Evolutionary conservation across 1,284 basidiomycete species (phyloP), one percentile per base, ranked within the genome.

Genomic region (Pulveroboletus sp.): DNA sequence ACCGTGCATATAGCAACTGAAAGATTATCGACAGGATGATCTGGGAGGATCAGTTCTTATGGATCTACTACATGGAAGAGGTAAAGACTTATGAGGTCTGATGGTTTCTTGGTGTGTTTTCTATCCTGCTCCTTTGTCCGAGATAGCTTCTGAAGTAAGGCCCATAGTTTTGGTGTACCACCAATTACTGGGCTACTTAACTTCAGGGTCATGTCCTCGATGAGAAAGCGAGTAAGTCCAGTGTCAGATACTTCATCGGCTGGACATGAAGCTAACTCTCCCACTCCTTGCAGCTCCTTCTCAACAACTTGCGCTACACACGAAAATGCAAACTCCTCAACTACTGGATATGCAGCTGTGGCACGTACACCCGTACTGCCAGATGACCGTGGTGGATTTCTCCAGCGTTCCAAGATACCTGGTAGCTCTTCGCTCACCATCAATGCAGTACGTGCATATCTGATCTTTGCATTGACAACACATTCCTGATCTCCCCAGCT

Each of bases 401-500:
- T 35, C 33, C 33, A 35, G 12, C 13, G 8, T 37, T 48, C 15
- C 24, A 52, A 37, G 35, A 52, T 52, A 4, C 10, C 19, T 2
- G 26, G 36, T 3, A 52, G 36, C 33, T 54, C 52, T 29, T 54
- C 2, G 1, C 44, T 55, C 6, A 54, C 52, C 52, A 55, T 46
- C n/a, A 55, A 15, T 13, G n/a, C 2, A 3, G 52, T 54, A 6
- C 6, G 15, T 36, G 19, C 54, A 40, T 55, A 55, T 55, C 43
- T 40, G 16, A 55, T 55, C 37, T 42, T 55, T 6, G 36, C 37
- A 46, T 55, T 47, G 44, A 46, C 7, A n/a, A 55, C 5, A 32
- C 51, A 55, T 46, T 56, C 53, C n/a, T 35, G 44, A 56, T 56
- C 53, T 56, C 44, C 52, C 54, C 37, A 53, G 19, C 51, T 52